These are phyloP conservation scores for Fistulina hepatica DNA, from an alignment of 1,284 basidiomycete genomes.

Conservation along the genomic window DNA sequence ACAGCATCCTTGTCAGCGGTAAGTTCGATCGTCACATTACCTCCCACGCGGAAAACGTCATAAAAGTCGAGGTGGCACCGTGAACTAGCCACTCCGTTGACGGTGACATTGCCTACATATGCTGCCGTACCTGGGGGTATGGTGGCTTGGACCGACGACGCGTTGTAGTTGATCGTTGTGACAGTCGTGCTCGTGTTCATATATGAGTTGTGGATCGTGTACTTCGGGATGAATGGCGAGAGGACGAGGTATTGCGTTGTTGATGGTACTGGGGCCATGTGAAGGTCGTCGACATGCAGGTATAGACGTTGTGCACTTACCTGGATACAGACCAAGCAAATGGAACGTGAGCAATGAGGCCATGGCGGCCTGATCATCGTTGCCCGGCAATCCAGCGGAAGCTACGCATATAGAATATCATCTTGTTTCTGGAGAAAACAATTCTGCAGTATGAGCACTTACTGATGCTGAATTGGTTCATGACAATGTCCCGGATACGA, in stretches of 20 bases:
- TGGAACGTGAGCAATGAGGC: slow-evolving; percentile 52
- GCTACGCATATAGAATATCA: slow-evolving; percentile 19
- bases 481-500: slow-evolving; percentile 41
- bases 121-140: slow-evolving; percentile 36
- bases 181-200: slow-evolving; percentile 40
- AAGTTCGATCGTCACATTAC: slow-evolving; percentile 49
- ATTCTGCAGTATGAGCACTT: background rate
- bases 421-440: background rate
- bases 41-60: slow-evolving; percentile 52
- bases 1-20: slow-evolving; percentile 43
- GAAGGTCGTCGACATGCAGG: background rate
- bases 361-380: slow-evolving; percentile 63
- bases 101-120: slow-evolving; percentile 40
- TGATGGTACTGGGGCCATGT: slow-evolving; percentile 31
- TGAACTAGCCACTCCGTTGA: slow-evolving; percentile 37
- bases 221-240: slow-evolving; percentile 44
- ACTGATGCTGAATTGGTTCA: slow-evolving; percentile 47
- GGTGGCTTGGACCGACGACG: slow-evolving; percentile 32
- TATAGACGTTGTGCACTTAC: slow-evolving; percentile 23
- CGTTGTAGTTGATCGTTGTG: slow-evolving; percentile 35
- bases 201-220: slow-evolving; percentile 44
- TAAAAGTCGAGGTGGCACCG: slow-evolving; percentile 61
- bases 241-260: slow-evolving; percentile 42
- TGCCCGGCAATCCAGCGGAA: slow-evolving; percentile 42
- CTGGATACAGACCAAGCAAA: slow-evolving; percentile 53